Evolutionary conservation across 306 rosid genomes (phyloP), one percentile per base, ranked within the genome.

Genomic region (Lablab purpureus): DNA sequence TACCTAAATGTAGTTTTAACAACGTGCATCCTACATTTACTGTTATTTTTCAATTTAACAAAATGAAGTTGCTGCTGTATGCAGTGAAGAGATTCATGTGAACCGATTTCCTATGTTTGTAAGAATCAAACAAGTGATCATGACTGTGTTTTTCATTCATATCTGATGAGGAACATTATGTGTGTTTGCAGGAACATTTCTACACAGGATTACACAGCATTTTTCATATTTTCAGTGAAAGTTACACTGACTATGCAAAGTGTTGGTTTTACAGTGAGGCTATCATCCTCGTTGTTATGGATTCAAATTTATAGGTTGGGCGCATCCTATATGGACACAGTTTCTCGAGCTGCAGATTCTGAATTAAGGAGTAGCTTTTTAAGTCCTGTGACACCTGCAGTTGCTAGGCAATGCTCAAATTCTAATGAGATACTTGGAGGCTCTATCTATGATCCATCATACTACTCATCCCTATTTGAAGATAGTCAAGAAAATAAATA

Each of bases 261-360:
- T 59, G 73, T 67, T 81, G 97, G 99, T 23, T 91, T 88, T 78
- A 66, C 80, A 19, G 92, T 92, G 76, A 86, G 99, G 88, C 75
- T 94, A 51, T 88, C 81, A 5, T 94, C 99, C 77, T 85, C 97
- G 2, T 77, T 94, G 45, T 82, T 94, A 52, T 94, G 99, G 99
- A 91, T 94, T 85, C 99, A 92, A 89, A 94, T 94, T 74, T 94
- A 94, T 87, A 89, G 99, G 87, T 66, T 91, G 89, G 99, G 99
- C 18, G 92, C 90, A 74, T 85, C 98, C 60, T 73, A 80, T 69
- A 73, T 85, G 56, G 93, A 92, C 67, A 55, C 89, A 67, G 70
- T 74, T 82, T 81, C 92, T 55, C 86, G 90, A 76, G 87, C 82
- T 71, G 87, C 88, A 36, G 97, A 94, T 81, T 83, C 56, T 77